These are phyloP conservation scores for Osmozyma mogii DNA, from an alignment of 805 yeast species.

Conservation along the genomic window DNA sequence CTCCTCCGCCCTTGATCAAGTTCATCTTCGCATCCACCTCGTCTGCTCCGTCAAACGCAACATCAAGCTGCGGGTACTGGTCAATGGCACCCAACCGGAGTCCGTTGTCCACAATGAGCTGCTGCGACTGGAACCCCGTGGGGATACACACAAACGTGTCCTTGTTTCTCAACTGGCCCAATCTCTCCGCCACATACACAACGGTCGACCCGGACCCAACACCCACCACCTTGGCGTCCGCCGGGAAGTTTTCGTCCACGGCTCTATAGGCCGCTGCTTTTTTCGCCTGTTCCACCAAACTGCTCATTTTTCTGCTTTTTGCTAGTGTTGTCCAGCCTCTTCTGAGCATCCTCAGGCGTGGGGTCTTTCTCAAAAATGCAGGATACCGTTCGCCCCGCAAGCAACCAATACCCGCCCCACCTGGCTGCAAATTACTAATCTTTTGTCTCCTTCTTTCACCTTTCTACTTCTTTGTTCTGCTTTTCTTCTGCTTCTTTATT, in stretches of 20 bases:
- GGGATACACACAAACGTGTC: constrained; percentile 71
- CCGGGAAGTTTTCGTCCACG: constrained; percentile 77
- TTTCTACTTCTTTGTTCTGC: too few relatives aligned
- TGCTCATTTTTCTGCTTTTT: constrained; percentile 13
- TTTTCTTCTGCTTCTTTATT: too few relatives aligned
- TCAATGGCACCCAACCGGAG: constrained; percentile 74
- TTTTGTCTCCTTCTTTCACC: too few relatives aligned
- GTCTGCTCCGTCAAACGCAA: constrained; percentile 98
- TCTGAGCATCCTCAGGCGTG: too few relatives aligned
- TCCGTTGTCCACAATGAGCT: constrained; percentile 75
- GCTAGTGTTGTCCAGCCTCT: too few relatives aligned
- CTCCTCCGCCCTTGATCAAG: constrained; percentile 98
- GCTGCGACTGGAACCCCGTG: constrained; percentile 93
- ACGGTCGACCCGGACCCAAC: constrained; percentile 97
- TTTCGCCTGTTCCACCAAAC: constrained; percentile 69
- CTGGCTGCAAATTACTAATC: too few relatives aligned
- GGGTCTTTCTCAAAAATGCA: too few relatives aligned
- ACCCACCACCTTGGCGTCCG: constrained; percentile 69
- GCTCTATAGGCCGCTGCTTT: constrained; percentile 86
- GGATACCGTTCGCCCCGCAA: too few relatives aligned
- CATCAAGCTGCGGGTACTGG: constrained; percentile 73
- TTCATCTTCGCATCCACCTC: constrained; percentile 79
- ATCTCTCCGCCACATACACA: constrained; percentile 91
- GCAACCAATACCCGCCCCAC: too few relatives aligned
- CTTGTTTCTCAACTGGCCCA: constrained; percentile 60